Evolutionary conservation across 352 stramenopile genomes (phyloP).

Genomic region (Elongisporangium prolatum): DNA sequence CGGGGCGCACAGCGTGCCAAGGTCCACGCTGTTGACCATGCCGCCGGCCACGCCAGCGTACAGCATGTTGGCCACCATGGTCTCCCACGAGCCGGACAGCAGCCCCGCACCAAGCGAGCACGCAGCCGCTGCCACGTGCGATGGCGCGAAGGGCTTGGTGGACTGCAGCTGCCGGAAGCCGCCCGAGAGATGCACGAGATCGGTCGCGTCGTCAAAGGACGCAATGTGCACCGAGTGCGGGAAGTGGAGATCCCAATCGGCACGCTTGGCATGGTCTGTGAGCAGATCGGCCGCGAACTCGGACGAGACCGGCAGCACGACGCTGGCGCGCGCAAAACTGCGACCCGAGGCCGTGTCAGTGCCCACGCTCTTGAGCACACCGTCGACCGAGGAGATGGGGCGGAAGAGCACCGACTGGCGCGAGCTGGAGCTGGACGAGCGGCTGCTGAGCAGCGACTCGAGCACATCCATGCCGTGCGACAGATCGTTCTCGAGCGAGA

Average conservation of each 20-base stretch:
- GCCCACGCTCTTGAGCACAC: constrained; percentile 59
- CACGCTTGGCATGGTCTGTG: constrained; percentile 55
- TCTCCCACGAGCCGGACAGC: constrained; percentile 37
- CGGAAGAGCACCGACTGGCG: constrained; percentile 53
- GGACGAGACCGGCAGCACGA: constrained; percentile 58
- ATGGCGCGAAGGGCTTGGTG: constrained; percentile 46
- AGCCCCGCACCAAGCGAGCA: constrained; percentile 39
- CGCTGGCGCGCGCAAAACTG: constrained; percentile 53
- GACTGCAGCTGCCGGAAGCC: constrained; percentile 35
- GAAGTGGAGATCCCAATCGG: constrained; percentile 81
- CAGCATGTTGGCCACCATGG: constrained; percentile 39
- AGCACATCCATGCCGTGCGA: constrained; percentile 60
- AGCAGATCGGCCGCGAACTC: constrained; percentile 64
- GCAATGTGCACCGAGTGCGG: constrained; percentile 53
- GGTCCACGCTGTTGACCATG: constrained; percentile 46
- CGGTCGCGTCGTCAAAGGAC: constrained; percentile 69
- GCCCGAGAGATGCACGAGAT: constrained; percentile 64
- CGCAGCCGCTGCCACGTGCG: constrained; percentile 37
- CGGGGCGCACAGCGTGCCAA: constrained; percentile 38
- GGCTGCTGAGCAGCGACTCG: constrained; percentile 44
- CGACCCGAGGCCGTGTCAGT: constrained; percentile 28
- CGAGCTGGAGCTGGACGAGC: constrained; percentile 1
- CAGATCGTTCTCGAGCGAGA: constrained; percentile 75
- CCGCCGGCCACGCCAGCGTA: constrained; percentile 43
- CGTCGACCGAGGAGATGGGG: constrained; percentile 40